Evolutionary conservation across 176 grass and related monocot genomes (phyloP).

Genomic region (Aegilops bicornis): DNA sequence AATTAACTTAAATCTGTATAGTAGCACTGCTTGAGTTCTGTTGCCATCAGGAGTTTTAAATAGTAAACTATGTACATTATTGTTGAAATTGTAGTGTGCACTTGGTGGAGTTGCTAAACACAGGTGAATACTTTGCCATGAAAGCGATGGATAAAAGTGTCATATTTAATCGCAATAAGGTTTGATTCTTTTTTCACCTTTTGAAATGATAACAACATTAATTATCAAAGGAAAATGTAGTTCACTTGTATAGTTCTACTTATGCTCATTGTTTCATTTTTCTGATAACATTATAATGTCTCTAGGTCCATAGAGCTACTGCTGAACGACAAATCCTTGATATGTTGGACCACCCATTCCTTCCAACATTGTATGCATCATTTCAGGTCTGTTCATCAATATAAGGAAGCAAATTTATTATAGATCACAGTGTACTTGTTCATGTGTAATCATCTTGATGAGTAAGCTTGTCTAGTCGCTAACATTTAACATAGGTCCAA

Average conservation of each 20-base stretch:
- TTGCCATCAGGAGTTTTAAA: slow-evolving; percentile 1
- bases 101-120: slow-evolving; percentile 81
- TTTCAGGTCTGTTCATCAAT: slow-evolving; percentile 70
- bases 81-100: slow-evolving; percentile 66
- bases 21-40: neutral
- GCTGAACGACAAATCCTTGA: slow-evolving; percentile 88
- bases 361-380: slow-evolving; percentile 93
- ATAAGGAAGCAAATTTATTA: neutral
- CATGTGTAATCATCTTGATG: slow-evolving; percentile 9
- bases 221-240: neutral
- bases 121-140: slow-evolving; percentile 87
- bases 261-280: neutral
- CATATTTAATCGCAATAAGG: slow-evolving; percentile 98
- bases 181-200: slow-evolving; percentile 20
- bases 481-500: slow-evolving; percentile 3
- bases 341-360: slow-evolving; percentile 93
- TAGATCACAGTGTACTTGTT: slow-evolving; percentile 9
- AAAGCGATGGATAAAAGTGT: slow-evolving; percentile 90
- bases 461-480: neutral
- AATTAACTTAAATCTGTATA: neutral
- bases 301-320: slow-evolving; percentile 91
- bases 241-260: neutral
- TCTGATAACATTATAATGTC: slow-evolving; percentile 11
- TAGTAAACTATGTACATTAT: slow-evolving; percentile 10
- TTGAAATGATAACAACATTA: neutral